Base-by-base conservation (phyloP, 2,329 filamentous ascomycete genomes). In the Capronia coronata region DNA sequence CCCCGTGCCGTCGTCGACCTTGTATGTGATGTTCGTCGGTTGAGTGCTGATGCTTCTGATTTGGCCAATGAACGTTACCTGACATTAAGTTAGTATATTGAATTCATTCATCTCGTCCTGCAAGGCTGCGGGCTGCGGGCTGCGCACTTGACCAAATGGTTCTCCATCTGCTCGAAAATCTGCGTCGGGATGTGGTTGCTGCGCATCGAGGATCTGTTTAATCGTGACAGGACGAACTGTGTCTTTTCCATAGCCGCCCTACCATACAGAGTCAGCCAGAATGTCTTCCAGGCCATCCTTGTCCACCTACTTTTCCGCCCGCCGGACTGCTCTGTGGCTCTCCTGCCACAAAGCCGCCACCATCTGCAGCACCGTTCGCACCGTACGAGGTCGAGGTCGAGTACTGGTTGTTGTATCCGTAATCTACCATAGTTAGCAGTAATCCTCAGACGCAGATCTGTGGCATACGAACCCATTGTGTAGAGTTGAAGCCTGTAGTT, bases 1-100 rank as follows among this genome's bases (percentile, higher is more conserved):
- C 52, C 88, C 90, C 1, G 94, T 98, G 66, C 93, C 93, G 69
- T 98, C 93, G 70, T 98, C 93, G 62, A 98, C 75, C 63, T 84
- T 86, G 77, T 94, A 94, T 39, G 87, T 95, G 59, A 89, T 82
- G 71, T 95, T 94, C 59, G 91, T 96, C 34, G 84, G 79, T 71
- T 94, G 88, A n/a, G 79, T 78, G 64, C 81, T 86, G 69, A 96
- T 82, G 69, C 83, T 83, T 66, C 89, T 87, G 61, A 98, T 83
- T 75, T 96, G 91, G 45, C 87, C 93, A 53, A 98, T 81, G 59
- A 97, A 84, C 23, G 86, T 91, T 55, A 94, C 74, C 72, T 91
- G 22, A 8, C 9, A 78, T 27, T 16, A 21, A 11, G 19, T 34
- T 7, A 34, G 51, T 4, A 18, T 6, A 37, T 11, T 37, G 34